Conservation (phyloP, 2,329 filamentous ascomycete genomes). For the Ceratocystis cacaofunesta region DNA sequence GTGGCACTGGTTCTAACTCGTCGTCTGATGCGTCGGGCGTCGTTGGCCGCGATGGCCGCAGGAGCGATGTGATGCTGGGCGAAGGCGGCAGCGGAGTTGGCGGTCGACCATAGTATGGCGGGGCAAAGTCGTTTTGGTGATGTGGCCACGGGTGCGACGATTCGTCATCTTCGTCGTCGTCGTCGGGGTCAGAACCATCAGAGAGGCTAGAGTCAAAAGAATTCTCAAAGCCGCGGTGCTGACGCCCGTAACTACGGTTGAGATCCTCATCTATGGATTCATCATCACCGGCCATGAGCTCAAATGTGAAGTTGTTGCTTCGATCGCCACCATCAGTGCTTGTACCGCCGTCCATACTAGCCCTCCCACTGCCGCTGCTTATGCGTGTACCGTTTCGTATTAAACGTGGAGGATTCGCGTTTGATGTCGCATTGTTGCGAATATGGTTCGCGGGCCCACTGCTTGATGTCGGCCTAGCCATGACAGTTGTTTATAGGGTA, state of each 20-base stretch:
- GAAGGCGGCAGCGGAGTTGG: slow-evolving; percentile 87
- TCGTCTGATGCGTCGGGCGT: slow-evolving; percentile 87
- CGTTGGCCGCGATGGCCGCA: slow-evolving; percentile 79
- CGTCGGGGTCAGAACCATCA: background rate
- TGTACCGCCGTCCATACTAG: background rate
- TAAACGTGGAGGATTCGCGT: background rate
- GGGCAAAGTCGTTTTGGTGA: slow-evolving; percentile 46
- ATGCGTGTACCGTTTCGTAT: background rate
- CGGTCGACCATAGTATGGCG: slow-evolving; percentile 95
- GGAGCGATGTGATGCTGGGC: slow-evolving; percentile 78
- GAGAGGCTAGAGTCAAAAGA: slow-evolving; percentile 2
- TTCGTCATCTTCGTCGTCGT: slow-evolving; percentile 15
- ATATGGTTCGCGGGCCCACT: background rate
- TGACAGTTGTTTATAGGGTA: background rate
- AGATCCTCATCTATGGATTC: background rate
- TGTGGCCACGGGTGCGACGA: slow-evolving; percentile 31
- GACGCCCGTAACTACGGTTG: background rate
- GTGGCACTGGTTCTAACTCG: slow-evolving; percentile 63
- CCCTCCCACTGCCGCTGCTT: background rate
- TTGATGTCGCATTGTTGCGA: background rate
- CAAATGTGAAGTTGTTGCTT: slow-evolving; percentile 1
- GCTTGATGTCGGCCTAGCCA: background rate
- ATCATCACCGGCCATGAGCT: slow-evolving; percentile 6
- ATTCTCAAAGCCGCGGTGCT: background rate
- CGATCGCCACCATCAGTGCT: background rate